Evolutionary conservation across 768 basidiomycete species (phyloP).

Genomic region (Tricholomella constricta): DNA sequence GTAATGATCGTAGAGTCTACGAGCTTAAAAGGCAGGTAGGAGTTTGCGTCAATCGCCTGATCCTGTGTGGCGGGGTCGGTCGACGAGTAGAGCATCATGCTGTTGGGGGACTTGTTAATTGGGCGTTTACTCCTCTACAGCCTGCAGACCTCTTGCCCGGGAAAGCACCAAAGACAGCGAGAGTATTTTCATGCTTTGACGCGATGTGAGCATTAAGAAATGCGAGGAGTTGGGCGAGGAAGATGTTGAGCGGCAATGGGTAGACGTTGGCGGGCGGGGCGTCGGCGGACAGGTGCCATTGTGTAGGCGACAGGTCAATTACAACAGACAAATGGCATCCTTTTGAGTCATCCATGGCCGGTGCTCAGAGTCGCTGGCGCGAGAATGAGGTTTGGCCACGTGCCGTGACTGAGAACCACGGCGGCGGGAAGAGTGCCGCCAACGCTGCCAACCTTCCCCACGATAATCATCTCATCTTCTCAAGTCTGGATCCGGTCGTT

Average conservation of each 20-base stretch:
- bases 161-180: slow-evolving; percentile 90
- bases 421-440: not conserved
- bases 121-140: not conserved
- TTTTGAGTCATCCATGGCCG: slow-evolving; percentile 28
- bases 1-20: slow-evolving; percentile 69
- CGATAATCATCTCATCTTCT: not conserved
- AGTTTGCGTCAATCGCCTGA: slow-evolving; percentile 65
- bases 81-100: slow-evolving; percentile 79
- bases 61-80: slow-evolving; percentile 43
- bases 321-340: slow-evolving; percentile 76
- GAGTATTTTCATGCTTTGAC: slow-evolving; percentile 85
- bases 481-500: not conserved
- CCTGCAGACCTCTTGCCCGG: slow-evolving; percentile 74
- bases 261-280: slow-evolving; percentile 41
- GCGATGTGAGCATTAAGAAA: slow-evolving; percentile 95
- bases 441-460: not conserved
- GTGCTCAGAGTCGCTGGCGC: not conserved
- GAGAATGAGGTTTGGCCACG: not conserved
- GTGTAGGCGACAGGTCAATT: slow-evolving; percentile 81
- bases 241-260: slow-evolving; percentile 65
- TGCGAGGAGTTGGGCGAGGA: slow-evolving; percentile 83
- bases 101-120: slow-evolving; percentile 30
- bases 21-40: slow-evolving; percentile 80
- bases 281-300: slow-evolving; percentile 76
- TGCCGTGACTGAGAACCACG: not conserved